A percentile compares a stretch with the other conserved stretches of the same genome.
These are phyloP conservation scores for Rhytidiadelphus loreus DNA, from an alignment of 225 moss, liverwort and hornwort genomes.

Conservation along the genomic window DNA sequence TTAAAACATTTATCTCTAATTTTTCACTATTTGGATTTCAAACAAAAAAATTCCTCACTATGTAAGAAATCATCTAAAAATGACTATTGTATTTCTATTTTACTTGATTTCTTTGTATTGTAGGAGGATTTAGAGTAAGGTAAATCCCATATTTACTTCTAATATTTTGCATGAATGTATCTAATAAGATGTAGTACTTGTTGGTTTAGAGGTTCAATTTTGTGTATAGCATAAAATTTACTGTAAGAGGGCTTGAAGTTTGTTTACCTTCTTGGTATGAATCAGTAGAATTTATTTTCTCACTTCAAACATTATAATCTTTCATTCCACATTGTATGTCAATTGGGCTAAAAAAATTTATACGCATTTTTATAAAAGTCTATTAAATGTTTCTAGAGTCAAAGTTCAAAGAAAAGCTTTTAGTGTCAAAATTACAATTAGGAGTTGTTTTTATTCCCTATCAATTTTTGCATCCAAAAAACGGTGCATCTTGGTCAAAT, in stretches of 20 bases:
- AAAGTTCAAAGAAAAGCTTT: too few relatives aligned
- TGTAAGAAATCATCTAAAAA: neutral
- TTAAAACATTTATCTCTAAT: too few relatives aligned
- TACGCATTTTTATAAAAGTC: neutral
- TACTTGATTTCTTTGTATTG: neutral
- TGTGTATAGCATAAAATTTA: neutral
- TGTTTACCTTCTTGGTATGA: accelerated
- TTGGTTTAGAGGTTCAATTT: neutral
- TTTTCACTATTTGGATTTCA: too few relatives aligned
- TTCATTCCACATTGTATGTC: neutral
- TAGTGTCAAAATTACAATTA: too few relatives aligned
- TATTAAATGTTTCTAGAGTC: neutral
- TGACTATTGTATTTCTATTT: neutral
- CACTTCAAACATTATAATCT: neutral
- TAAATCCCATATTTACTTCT: neutral
- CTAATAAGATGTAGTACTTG: neutral
- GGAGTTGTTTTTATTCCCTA: too few relatives aligned
- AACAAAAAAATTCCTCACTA: too few relatives aligned
- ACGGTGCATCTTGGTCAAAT: too few relatives aligned
- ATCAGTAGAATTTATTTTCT: neutral
- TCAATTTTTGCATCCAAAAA: too few relatives aligned
- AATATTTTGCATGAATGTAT: neutral
- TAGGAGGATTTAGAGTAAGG: neutral
- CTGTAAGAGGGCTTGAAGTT: neutral
- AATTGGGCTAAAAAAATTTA: neutral